Conservation (phyloP, 1,139 yeast species). For the Groenewaldozyma auringiensis region DNA sequence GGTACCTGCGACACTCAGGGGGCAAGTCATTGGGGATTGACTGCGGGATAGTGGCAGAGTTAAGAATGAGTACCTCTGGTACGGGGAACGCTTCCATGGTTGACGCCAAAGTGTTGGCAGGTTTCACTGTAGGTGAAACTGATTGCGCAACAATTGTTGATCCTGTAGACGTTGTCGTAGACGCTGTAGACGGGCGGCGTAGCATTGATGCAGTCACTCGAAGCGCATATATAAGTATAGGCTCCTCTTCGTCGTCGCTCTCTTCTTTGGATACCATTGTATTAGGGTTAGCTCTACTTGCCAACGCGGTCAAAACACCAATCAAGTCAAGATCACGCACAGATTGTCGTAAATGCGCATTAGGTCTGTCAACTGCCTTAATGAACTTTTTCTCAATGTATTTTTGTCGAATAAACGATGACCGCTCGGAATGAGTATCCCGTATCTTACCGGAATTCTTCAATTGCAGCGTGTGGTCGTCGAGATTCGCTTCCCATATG, state of each 20-base stretch:
- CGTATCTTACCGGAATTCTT: conserved; percentile 14
- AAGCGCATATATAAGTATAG: conserved; percentile 2
- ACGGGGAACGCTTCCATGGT: conserved; percentile 42
- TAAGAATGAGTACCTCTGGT: conserved; percentile 63
- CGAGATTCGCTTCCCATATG: conserved; percentile 45
- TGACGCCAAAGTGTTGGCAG: background rate
- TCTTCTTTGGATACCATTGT: conserved; percentile 19
- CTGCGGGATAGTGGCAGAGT: conserved; percentile 43
- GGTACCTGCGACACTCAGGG: conserved; percentile 2
- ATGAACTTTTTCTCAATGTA: conserved; percentile 36
- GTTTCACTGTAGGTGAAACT: background rate
- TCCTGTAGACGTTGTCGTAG: conserved; percentile 9
- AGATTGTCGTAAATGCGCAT: conserved; percentile 31
- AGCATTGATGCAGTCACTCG: conserved; percentile 3
- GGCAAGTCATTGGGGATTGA: conserved; percentile 14
- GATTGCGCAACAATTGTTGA: background rate
- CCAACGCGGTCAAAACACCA: conserved; percentile 32
- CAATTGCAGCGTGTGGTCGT: conserved; percentile 37
- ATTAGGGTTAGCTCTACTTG: conserved; percentile 36
- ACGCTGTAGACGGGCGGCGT: no score
- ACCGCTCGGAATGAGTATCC: conserved; percentile 19
- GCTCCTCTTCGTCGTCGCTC: conserved; percentile 2
- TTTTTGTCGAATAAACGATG: conserved; percentile 34
- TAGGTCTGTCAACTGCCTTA: conserved; percentile 30
- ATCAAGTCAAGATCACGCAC: conserved; percentile 28